A percentile compares a stretch with the other conserved stretches of the same genome.
Evolutionary conservation across 345 rosid genomes (phyloP).

Genomic region (Cochlearia excelsa): DNA sequence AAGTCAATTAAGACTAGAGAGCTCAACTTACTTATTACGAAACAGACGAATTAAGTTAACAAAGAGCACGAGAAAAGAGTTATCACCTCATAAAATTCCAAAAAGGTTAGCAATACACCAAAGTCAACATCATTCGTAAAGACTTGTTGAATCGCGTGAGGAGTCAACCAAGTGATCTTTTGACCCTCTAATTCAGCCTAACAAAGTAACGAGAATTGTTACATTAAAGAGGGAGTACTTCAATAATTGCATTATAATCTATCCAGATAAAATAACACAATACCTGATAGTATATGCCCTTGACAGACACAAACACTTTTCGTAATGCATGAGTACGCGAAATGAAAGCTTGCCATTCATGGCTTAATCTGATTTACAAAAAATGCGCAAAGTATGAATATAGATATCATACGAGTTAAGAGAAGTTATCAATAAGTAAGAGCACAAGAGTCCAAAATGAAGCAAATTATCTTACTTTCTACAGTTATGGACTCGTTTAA

Average conservation of each 20-base stretch:
- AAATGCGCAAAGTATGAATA: conserved; percentile 1
- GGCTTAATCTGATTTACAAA: conserved; percentile 63
- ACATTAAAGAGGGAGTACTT: conserved; percentile 4
- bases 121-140: conserved; percentile 87
- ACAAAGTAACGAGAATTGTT: conserved; percentile 20
- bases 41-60: neutral
- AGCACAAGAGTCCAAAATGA: conserved; percentile 4
- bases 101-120: conserved; percentile 70
- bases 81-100: conserved; percentile 91
- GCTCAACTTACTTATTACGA: neutral
- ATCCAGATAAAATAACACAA: conserved; percentile 4
- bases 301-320: conserved; percentile 83
- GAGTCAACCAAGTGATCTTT: conserved; percentile 91
- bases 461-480: conserved; percentile 51
- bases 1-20: neutral
- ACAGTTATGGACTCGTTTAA: conserved; percentile 73
- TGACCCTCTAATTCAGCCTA: conserved; percentile 98
- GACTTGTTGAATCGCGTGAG: conserved; percentile 91
- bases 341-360: conserved; percentile 95
- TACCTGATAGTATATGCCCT: conserved; percentile 98
- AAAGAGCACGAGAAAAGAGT: neutral
- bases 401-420: neutral
- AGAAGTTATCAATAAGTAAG: conserved; percentile 1
- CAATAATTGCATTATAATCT: neutral
- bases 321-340: conserved; percentile 74